Base-by-base conservation (phyloP, 2,329 filamentous ascomycete genomes). In the Amphichorda felina region DNA sequence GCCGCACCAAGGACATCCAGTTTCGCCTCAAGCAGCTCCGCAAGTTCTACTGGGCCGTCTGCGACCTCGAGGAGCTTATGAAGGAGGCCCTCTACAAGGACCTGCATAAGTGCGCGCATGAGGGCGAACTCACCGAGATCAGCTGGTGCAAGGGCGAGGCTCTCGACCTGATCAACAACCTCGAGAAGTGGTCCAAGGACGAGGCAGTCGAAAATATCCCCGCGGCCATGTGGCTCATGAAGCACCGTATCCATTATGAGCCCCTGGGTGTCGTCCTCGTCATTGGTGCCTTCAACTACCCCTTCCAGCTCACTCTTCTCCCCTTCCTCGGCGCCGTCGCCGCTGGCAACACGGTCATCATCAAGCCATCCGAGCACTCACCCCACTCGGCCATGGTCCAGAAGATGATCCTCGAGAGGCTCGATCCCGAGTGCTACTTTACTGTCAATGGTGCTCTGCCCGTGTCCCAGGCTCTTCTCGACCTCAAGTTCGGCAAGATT, bases 401-500 rank as follows among this genome's bases (percentile, higher is more conserved):
- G 51, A 77, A 84, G 63, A 80, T 83, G 60, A 73, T 96, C 45
- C 73, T 82, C 50, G 69, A 75, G 28, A 72, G 72, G 27, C 76
- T 98, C 36, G 91, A 96, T 54, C 73, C 76, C 2, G 72, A 75
- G 13, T 79, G 78, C 46, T 95, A 86, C 59, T 63, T 67, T 25
- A 73, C 86, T 39, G 67, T 95, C 45, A 91, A 95, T 54, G 91
- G 91, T 40, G 78, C 66, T 19, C 61, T 94, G 15, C 69, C 79
- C 4, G 86, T 94, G 66, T 87, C 82, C 4, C 85, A 82, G 31
- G 78, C 77, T 10, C 63, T 96, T 30, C 71, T 98, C 24, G 76
- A 89, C 39, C 75, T 87, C 63, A 89, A 89, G 57, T 98, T 88
- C 81, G 88, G 93, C 63, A 96, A 95, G 72, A 93, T 98, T 50